phyloP scores from a whole-genome alignment of 2,329 filamentous ascomycete genomes.

The Parastagonospora nodorum region DNA sequence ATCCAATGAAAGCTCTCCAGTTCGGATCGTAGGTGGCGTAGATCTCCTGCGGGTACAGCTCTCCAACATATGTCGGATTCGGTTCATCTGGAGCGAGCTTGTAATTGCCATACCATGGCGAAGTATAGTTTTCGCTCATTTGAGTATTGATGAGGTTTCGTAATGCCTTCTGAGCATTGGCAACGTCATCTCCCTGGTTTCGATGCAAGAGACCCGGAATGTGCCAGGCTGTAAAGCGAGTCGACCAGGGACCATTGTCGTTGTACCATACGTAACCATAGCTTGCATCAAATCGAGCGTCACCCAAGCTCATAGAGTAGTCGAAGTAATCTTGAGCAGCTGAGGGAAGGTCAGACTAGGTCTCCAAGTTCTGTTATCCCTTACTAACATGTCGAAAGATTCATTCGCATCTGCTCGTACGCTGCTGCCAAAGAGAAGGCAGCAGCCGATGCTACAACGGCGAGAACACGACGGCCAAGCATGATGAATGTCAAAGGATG shows the following conservation, averaged over 20 bases:
- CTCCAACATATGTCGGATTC: slow-evolving; percentile 33
- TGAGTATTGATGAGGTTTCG: slow-evolving; percentile 45
- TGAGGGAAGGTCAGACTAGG: background rate
- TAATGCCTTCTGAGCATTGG: slow-evolving; percentile 45
- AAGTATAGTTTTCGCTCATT: slow-evolving; percentile 45
- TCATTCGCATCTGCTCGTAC: background rate
- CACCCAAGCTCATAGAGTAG: slow-evolving; percentile 24
- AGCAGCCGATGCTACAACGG: background rate
- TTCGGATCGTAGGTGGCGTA: slow-evolving; percentile 34
- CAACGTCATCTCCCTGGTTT: slow-evolving; percentile 42
- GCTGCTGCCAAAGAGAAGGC: background rate
- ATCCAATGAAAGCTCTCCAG: slow-evolving; percentile 48
- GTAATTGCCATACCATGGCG: slow-evolving; percentile 51
- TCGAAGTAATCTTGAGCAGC: slow-evolving; percentile 20
- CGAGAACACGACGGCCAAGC: background rate
- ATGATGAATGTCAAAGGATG: no score
- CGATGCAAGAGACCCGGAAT: slow-evolving; percentile 46
- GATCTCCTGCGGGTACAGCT: slow-evolving; percentile 42
- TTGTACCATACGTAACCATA: slow-evolving; percentile 52
- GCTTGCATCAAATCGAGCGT: slow-evolving; percentile 48
- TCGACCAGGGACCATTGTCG: slow-evolving; percentile 51
- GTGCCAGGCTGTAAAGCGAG: slow-evolving; percentile 53
- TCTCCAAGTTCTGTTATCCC: background rate
- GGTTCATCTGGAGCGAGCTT: slow-evolving; percentile 51
- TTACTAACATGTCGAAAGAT: background rate